Conservation (phyloP, 208 protist genomes). For the Naegleria lovaniensis region DNA sequence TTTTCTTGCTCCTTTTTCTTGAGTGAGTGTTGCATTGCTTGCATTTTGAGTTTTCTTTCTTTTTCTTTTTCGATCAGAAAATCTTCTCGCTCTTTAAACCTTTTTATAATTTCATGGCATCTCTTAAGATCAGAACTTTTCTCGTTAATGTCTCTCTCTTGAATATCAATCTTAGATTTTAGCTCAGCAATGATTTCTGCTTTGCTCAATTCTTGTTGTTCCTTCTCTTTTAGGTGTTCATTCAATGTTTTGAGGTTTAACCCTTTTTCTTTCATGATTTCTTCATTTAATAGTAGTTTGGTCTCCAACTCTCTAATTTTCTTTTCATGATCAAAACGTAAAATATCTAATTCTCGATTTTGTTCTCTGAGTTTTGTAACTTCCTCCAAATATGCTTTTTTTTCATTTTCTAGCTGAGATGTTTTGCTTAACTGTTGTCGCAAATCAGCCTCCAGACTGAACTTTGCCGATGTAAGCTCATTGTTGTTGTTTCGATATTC, state of each 20-base stretch:
- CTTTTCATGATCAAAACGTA: not conserved
- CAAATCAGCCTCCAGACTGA: not conserved
- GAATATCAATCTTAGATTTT: not conserved
- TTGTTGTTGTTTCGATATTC: not conserved
- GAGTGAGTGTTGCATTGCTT: not conserved
- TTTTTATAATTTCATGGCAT: not conserved
- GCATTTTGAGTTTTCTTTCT: not conserved
- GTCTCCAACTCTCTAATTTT: constrained; percentile 5
- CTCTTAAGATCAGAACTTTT: not conserved
- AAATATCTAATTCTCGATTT: not conserved
- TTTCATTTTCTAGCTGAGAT: not conserved
- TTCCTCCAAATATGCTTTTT: not conserved
- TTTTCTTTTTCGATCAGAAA: not conserved
- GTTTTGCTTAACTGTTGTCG: not conserved
- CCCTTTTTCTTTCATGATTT: constrained; percentile 9
- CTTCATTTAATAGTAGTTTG: not conserved
- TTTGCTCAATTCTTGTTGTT: not conserved
- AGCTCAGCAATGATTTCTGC: not conserved
- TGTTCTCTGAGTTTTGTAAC: not conserved
- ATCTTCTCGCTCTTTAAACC: not conserved
- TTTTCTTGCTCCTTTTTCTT: not conserved
- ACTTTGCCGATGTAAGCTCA: not conserved
- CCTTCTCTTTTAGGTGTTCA: not conserved
- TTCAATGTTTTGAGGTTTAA: not conserved
- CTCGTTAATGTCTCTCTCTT: not conserved